Base-by-base conservation (phyloP, 768 basidiomycete species). In the Suillus cothurnatus region DNA sequence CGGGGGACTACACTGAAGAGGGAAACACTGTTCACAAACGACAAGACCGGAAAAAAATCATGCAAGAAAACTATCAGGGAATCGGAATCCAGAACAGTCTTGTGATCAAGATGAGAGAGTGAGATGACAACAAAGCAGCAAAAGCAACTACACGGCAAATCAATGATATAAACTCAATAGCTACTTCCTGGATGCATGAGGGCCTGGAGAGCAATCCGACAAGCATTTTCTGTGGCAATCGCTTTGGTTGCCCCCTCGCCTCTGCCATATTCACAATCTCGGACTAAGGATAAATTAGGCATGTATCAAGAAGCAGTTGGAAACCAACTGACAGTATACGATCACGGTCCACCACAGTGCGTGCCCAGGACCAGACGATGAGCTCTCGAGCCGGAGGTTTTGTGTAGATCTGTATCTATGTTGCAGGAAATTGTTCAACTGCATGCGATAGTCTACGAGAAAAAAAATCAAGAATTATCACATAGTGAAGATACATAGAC, bases 351-450 rank as follows among this genome's bases (percentile, higher is more conserved):
- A 59, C 19, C 26, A 8, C 12, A 7, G 58, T 23, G 39, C 39
- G 39, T 41, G 26, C 21, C 6, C 26, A 11, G 39, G 58, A 31
- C 58, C 58, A 45, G 1, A 45, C 50, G 14, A 7, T 39, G 11
- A 70, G 60, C 2, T 67, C 64, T 63, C 64, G 68, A 19, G 9
- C 8, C 11, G 6, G 23, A 70, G 38, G 5, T 8, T 49, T 19
- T 38, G 26, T 8, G 63, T 63, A 32, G 45, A 14, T 6, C 68
- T 62, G 41, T 59, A 66, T 38, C 66, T 63, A 8, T 36, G 58
- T 62, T 75, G 74, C 32, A 69, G 52, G 17, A 64, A 66, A 62
- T 75, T 76, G 61, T 76, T 75, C 21, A 76, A 63, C 36, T 73
- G 65, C 66, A 73, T 68, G 45, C 71, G 52, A 49, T 65, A 64